Conservation (phyloP, 2,329 filamentous ascomycete species). For the Trichoderma koningii region DNA sequence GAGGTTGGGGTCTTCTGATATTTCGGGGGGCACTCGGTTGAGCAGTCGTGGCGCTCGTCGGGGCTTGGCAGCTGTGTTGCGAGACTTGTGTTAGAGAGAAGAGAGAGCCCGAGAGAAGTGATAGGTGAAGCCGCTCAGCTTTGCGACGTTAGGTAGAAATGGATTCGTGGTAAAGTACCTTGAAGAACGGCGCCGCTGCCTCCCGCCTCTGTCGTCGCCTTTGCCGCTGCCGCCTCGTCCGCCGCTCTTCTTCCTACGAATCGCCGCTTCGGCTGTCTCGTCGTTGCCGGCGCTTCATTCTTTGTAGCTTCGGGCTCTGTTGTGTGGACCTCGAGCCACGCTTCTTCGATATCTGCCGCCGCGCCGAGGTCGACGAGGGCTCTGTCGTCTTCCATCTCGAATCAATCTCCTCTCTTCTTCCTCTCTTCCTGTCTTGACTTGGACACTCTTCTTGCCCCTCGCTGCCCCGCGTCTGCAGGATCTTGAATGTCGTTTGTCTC, state of each 20-base stretch:
- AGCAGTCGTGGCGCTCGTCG: constrained; percentile 76
- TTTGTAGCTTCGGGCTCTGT: constrained; percentile 31
- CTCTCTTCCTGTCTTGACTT: not conserved
- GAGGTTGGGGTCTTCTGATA: constrained; percentile 80
- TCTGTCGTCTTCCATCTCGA: constrained; percentile 75
- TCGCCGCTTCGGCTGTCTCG: constrained; percentile 80
- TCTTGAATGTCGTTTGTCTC: not conserved
- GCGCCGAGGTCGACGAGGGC: constrained; percentile 70
- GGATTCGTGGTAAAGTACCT: constrained; percentile 52
- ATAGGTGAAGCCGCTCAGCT: no score
- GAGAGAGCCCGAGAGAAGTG: not conserved
- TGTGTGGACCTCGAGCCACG: constrained; percentile 40
- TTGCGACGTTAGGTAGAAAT: not conserved
- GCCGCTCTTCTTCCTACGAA: constrained; percentile 85
- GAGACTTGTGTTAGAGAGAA: not conserved
- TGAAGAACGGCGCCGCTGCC: constrained; percentile 42
- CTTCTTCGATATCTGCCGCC: constrained; percentile 64
- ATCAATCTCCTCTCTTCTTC: not conserved
- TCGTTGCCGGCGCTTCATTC: constrained; percentile 47
- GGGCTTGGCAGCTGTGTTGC: constrained; percentile 63
- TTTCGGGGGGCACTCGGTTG: constrained; percentile 87
- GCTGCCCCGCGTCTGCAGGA: constrained; percentile 2
- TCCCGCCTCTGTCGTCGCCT: constrained; percentile 39
- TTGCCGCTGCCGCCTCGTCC: constrained; percentile 58
- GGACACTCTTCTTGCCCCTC: not conserved